Base-by-base conservation (phyloP, 306 rosid genomes). In the Cyclanthera cordifolia region DNA sequence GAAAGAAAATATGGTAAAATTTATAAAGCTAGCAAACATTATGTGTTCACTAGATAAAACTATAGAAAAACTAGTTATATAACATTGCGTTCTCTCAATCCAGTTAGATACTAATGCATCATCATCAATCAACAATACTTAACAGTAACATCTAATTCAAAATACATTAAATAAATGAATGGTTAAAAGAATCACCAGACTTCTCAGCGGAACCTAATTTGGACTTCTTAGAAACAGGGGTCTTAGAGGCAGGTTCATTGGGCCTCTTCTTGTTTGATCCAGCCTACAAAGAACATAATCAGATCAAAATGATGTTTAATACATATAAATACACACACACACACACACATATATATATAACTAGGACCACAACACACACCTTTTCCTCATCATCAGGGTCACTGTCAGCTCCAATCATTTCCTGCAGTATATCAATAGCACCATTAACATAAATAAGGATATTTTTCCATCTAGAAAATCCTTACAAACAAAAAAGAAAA, bases 141-240 rank as follows among this genome's bases (percentile, higher is more conserved):
- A 28, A 27, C 1, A 32, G n/a, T 11, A 8, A n/a, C n/a, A n/a
- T n/a, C n/a, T n/a, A 49, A 1, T 5, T 2, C 37, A 32, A 32
- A 32, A 32, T 32, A 7, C n/a, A 0, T 4, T 15, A 27, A 51
- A 52, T 27, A 30, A 45, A 56, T 52, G n/a, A 37, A 30, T 10
- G 23, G 3, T 47, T 53, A 53, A 15, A 23, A 34, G 53, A 43
- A 79, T 80, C 69, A 92, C 98, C 98, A 23, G 80, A 76, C 79
- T 93, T 93, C 37, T 82, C 86, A 25, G 96, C 88, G 30, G 95
- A 77, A 20, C 73, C 82, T 69, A 75, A 23, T 57, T 93, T 93
- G 4, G 90, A 78, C 72, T 89, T 93, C 72, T 93, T 93, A 23
- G 81, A 17, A 56, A 95, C 21, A 50, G 85, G 50, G 17, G 90